A percentile compares a stretch with the other conserved stretches of the same genome.
These are phyloP conservation scores for Polytrichum commune DNA, from an alignment of 225 moss, liverwort and hornwort genomes.

Conservation along the genomic window DNA sequence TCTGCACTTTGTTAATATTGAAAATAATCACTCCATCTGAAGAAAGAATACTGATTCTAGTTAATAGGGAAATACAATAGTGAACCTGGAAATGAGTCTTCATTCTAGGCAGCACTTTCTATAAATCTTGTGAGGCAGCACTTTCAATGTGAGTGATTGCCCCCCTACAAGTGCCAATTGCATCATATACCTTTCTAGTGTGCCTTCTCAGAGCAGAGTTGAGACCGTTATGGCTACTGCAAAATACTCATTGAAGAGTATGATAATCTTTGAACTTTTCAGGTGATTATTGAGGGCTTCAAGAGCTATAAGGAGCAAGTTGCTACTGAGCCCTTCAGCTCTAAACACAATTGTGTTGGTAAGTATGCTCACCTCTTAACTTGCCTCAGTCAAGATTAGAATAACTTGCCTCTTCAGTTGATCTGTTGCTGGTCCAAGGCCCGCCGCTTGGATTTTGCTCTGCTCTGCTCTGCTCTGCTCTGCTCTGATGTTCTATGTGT, in stretches of 20 bases:
- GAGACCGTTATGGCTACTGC: no score
- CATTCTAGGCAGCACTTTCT: background rate
- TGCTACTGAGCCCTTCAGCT: slow-evolving; percentile 81
- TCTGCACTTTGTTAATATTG: no score
- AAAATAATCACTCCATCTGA: no score
- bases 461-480: slow-evolving; percentile 1
- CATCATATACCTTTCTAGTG: background rate
- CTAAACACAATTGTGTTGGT: slow-evolving; percentile 96
- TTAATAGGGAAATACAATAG: no score
- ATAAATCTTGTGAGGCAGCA: background rate
- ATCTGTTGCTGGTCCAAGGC: no score
- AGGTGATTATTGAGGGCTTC: slow-evolving; percentile 95
- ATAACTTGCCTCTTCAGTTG: no score
- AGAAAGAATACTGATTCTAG: no score
- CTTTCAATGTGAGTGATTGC: background rate
- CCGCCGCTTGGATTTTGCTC: background rate
- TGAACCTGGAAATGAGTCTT: no score
- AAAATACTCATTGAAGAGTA: no score
- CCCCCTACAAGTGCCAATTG: background rate
- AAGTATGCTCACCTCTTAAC: slow-evolving; percentile 13
- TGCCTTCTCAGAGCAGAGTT: background rate
- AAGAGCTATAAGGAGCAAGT: slow-evolving; percentile 99
- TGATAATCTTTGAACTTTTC: slow-evolving; percentile 3
- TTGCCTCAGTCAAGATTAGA: no score
- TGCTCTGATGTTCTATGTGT: background rate